A percentile compares a stretch with the other conserved stretches of the same genome.
Evolutionary conservation across 2,329 filamentous ascomycete species (phyloP).

Genomic region (Shiraia sp.): DNA sequence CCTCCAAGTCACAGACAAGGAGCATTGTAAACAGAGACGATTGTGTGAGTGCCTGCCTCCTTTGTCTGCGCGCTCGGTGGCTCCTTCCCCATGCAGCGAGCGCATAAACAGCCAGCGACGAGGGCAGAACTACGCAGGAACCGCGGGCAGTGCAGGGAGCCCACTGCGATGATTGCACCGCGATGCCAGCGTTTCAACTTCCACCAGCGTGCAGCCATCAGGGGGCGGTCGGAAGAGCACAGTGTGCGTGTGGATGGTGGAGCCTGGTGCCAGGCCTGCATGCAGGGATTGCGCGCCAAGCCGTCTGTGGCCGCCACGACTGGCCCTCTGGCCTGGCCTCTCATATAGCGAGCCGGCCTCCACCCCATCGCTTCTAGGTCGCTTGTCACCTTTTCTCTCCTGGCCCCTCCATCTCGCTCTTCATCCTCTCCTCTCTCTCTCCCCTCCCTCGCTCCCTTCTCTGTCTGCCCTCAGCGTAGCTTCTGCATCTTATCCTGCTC

Average conservation of each 20-base stretch:
- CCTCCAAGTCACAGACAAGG: background rate
- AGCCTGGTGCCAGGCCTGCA: slow-evolving; percentile 14
- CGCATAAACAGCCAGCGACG: background rate
- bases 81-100: background rate
- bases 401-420: slow-evolving; percentile 20
- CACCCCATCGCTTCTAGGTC: slow-evolving; percentile 63
- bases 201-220: no score
- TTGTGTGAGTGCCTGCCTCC: background rate
- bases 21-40: background rate
- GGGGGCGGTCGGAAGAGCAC: no score
- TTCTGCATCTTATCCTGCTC: slow-evolving; percentile 44
- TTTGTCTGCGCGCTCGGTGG: background rate
- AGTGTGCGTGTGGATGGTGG: slow-evolving; percentile 18
- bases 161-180: slow-evolving; percentile 20
- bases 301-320: no score
- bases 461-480: slow-evolving; percentile 32
- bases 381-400: slow-evolving; percentile 55
- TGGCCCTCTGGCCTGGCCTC: slow-evolving; percentile 12
- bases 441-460: slow-evolving; percentile 60
- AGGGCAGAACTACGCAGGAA: slow-evolving; percentile 18
- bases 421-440: no score
- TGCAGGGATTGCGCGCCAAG: slow-evolving; percentile 15
- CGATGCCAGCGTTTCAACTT: slow-evolving; percentile 30
- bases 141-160: slow-evolving; percentile 18
- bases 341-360: slow-evolving; percentile 22